phyloP scores from a whole-genome alignment of 345 rosid species.

The Salix purpurea region DNA sequence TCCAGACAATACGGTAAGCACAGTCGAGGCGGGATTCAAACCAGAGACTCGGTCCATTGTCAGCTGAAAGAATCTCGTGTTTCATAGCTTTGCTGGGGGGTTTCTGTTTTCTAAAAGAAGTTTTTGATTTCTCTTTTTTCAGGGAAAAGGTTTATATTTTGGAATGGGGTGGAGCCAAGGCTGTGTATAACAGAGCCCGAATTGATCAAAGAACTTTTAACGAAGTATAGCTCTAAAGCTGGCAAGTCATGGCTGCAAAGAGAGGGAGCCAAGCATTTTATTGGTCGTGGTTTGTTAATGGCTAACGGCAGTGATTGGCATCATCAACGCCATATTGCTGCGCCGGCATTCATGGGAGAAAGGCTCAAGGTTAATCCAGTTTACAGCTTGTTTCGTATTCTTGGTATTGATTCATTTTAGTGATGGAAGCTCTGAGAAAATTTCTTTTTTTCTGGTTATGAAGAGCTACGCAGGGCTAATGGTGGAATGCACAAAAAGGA shows the following conservation, averaged over 20 bases:
- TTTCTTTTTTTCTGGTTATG: background rate
- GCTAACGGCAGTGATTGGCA: conserved; percentile 66
- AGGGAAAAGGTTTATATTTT: conserved; percentile 83
- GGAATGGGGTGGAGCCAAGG: conserved; percentile 91
- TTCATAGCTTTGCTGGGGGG: background rate
- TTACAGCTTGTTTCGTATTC: background rate
- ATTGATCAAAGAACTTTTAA: conserved; percentile 64
- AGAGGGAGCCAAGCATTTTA: conserved; percentile 80
- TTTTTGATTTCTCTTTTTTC: background rate
- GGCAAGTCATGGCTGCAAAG: conserved; percentile 95
- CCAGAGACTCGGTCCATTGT: background rate
- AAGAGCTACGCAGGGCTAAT: conserved; percentile 75
- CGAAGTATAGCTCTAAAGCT: conserved; percentile 60
- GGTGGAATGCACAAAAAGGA: conserved; percentile 73
- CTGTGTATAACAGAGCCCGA: conserved; percentile 74
- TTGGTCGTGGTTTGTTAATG: conserved; percentile 77
- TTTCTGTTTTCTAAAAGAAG: too few species aligned
- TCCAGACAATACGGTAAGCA: conserved; percentile 63
- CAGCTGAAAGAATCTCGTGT: background rate
- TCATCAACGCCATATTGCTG: conserved; percentile 30
- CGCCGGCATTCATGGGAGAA: conserved; percentile 34
- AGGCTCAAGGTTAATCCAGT: conserved; percentile 20
- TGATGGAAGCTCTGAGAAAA: background rate
- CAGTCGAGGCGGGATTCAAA: background rate
- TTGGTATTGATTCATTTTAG: background rate